A percentile compares a stretch with the other conserved stretches of the same genome.
These are phyloP conservation scores for Sporodiniella umbellata DNA, from an alignment of 371 early-diverging fungal species.

Conservation along the genomic window DNA sequence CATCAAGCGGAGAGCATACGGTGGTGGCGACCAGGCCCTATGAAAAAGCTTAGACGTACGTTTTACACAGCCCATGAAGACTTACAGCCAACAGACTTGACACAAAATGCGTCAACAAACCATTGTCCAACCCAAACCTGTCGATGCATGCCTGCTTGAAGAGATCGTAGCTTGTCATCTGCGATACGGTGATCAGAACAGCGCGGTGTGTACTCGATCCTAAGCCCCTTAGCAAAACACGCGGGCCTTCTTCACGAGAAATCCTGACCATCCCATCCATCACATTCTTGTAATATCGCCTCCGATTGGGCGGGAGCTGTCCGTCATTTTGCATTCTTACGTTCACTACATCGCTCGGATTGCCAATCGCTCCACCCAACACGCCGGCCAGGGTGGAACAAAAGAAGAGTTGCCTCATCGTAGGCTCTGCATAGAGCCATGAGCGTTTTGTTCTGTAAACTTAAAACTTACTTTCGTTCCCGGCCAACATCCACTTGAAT, in stretches of 20 bases:
- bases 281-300: constrained; percentile 65
- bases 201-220: constrained; percentile 64
- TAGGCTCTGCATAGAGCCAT: too few relatives aligned
- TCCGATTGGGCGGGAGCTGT: constrained; percentile 51
- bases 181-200: constrained; percentile 65
- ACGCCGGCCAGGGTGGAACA: constrained; percentile 65
- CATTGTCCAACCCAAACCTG: constrained; percentile 47
- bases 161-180: constrained; percentile 63
- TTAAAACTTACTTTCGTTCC: constrained; percentile 45
- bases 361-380: constrained; percentile 67
- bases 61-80: neutral
- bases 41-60: neutral
- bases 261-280: constrained; percentile 65
- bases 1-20: constrained; percentile 63
- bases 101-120: constrained; percentile 58
- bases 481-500: constrained; percentile 47
- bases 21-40: constrained; percentile 71
- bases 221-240: constrained; percentile 57
- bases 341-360: constrained; percentile 76
- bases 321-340: constrained; percentile 78
- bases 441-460: too few relatives aligned
- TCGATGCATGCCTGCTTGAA: constrained; percentile 56
- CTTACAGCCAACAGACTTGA: constrained; percentile 62
- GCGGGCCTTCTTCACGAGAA: constrained; percentile 55
- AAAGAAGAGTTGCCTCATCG: constrained; percentile 48